A percentile compares a stretch with the other conserved stretches of the same genome.
These are phyloP conservation scores for Anethum foeniculum DNA, from an alignment of 140 eudicot species.

Conservation along the genomic window DNA sequence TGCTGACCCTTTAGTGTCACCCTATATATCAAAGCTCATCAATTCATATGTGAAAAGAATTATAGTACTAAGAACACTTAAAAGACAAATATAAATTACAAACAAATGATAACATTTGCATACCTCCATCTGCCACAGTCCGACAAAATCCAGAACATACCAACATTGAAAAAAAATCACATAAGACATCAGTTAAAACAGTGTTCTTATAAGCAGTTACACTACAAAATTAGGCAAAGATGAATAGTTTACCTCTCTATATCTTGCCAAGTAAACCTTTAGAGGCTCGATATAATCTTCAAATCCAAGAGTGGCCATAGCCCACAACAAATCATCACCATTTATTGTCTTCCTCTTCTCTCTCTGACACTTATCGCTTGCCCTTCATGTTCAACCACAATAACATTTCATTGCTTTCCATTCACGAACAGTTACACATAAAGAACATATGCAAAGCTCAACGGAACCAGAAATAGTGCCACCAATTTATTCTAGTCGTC, in stretches of 20 bases:
- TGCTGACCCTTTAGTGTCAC: conserved; percentile 73
- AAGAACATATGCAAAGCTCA: background rate
- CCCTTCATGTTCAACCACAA: conserved; percentile 40
- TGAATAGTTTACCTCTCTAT: conserved; percentile 49
- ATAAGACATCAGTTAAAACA: conserved; percentile 16
- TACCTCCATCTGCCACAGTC: conserved; percentile 63
- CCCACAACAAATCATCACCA: conserved; percentile 89
- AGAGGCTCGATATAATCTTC: conserved; percentile 85
- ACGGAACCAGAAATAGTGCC: background rate
- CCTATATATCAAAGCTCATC: conserved; percentile 26
- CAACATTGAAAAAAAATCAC: conserved; percentile 15
- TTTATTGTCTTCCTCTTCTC: conserved; percentile 84
- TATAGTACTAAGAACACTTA: background rate
- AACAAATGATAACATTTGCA: conserved; percentile 16
- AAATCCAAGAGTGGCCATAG: conserved; percentile 81
- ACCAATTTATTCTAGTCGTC: background rate
- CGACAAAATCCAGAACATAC: conserved; percentile 22
- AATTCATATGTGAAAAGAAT: conserved; percentile 1
- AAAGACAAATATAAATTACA: background rate
- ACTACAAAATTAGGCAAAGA: background rate
- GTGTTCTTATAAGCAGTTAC: conserved; percentile 1
- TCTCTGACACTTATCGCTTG: conserved; percentile 90
- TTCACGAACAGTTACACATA: background rate
- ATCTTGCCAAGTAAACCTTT: conserved; percentile 53
- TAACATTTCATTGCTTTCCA: conserved; percentile 4